These are phyloP conservation scores for Darksidea phi DNA, from an alignment of 495 filamentous ascomycete genomes.

Conservation along the genomic window DNA sequence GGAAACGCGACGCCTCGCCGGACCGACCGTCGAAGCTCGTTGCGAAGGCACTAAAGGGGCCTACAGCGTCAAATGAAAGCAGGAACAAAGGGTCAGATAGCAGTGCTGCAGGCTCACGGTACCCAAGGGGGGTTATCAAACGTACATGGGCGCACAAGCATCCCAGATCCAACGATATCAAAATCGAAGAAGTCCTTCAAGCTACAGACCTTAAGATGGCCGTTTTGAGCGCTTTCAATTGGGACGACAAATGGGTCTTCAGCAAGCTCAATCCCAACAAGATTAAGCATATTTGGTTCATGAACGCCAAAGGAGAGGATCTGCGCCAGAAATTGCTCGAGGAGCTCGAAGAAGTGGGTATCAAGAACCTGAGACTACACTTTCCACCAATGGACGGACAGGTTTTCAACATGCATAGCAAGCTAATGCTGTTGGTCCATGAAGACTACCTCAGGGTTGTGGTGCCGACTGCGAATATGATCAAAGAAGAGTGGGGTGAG, in stretches of 20 bases:
- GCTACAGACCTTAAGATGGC: conserved; percentile 67
- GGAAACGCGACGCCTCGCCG: conserved; percentile 49
- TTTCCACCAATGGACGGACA: conserved; percentile 74
- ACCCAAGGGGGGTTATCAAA: conserved; percentile 71
- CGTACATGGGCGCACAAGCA: conserved; percentile 71
- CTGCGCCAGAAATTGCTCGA: conserved; percentile 30
- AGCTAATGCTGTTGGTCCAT: conserved; percentile 79
- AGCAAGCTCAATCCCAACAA: conserved; percentile 54
- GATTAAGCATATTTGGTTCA: conserved; percentile 64
- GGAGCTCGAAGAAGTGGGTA: conserved; percentile 49
- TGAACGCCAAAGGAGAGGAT: conserved; percentile 58
- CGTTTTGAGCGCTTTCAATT: conserved; percentile 81
- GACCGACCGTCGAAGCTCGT: conserved; percentile 27
- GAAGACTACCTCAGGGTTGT: conserved; percentile 66
- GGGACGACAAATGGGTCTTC: conserved; percentile 74
- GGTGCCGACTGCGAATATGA: conserved; percentile 77
- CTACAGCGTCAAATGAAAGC: neutral
- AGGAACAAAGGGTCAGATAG: no score
- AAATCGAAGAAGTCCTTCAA: conserved; percentile 85
- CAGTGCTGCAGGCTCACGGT: conserved; percentile 53
- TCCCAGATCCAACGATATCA: conserved; percentile 69
- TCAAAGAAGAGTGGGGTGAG: conserved; percentile 85
- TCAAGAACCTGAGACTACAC: conserved; percentile 64
- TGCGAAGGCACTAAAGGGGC: no score
- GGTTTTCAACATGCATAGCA: conserved; percentile 79